Percentiles rank a stretch among this genome's conserved stretches.
phyloP scores from a whole-genome alignment of 345 rosid genomes.

The Euphorbia peplus region DNA sequence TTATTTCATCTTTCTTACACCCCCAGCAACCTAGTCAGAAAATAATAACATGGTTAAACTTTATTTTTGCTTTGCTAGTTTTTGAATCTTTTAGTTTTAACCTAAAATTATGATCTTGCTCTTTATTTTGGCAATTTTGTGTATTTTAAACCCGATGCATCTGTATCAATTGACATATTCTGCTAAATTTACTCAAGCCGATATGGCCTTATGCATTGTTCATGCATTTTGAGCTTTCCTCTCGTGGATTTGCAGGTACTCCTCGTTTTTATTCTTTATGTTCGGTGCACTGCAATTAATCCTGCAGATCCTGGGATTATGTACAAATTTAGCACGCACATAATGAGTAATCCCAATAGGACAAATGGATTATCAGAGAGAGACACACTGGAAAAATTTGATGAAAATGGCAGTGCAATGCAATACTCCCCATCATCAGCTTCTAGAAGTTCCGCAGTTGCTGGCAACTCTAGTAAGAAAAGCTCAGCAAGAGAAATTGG shows the following conservation, averaged over 20 bases:
- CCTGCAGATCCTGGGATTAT: conserved; percentile 99
- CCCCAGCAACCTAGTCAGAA: neutral
- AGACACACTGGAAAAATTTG: conserved; percentile 42
- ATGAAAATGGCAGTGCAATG: conserved; percentile 53
- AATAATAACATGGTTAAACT: neutral
- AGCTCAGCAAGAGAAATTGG: conserved; percentile 57
- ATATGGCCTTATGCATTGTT: neutral
- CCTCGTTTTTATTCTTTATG: conserved; percentile 85
- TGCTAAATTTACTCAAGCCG: neutral
- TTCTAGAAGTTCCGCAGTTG: conserved; percentile 67
- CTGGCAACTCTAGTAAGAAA: conserved; percentile 62
- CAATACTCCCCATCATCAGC: conserved; percentile 74
- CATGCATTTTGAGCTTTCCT: conserved; percentile 6
- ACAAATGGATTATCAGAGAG: conserved; percentile 41
- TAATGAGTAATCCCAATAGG: conserved; percentile 28
- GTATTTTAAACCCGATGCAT: neutral
- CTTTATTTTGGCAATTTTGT: too few species aligned
- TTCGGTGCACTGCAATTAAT: conserved; percentile 94
- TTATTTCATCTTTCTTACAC: neutral
- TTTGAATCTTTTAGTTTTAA: too few species aligned
- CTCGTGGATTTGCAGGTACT: conserved; percentile 58
- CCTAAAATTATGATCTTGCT: too few species aligned
- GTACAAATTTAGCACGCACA: conserved; percentile 53
- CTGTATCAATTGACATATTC: neutral
- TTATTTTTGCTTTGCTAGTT: neutral